Evolutionary conservation across 306 rosid species (phyloP).

Genomic region (Ochetophila trinervis): DNA sequence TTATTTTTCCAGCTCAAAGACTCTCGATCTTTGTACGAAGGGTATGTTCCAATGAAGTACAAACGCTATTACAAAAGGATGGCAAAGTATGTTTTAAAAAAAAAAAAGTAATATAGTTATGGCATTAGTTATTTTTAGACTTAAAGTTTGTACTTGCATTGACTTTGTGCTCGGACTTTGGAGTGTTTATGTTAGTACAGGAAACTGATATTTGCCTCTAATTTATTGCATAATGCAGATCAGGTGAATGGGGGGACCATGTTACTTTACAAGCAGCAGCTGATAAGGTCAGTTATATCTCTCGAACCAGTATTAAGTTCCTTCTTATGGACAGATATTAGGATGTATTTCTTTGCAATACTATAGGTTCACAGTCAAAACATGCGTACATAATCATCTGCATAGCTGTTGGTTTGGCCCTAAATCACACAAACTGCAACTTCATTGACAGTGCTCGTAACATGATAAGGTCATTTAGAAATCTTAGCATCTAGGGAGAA

Average conservation of each 20-base stretch:
- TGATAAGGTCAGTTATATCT: constrained; percentile 53
- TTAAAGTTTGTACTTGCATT: constrained; percentile 11
- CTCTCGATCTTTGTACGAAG: constrained; percentile 62
- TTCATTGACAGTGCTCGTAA: too few relatives aligned
- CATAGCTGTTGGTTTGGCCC: too few relatives aligned
- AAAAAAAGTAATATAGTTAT: constrained; percentile 3
- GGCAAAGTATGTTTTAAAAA: constrained; percentile 53
- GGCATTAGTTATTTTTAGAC: constrained; percentile 18
- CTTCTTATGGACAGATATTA: not conserved
- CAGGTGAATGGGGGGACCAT: constrained; percentile 99
- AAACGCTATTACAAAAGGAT: constrained; percentile 78
- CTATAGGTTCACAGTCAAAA: too few relatives aligned
- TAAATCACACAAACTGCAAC: too few relatives aligned
- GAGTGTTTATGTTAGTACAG: not conserved
- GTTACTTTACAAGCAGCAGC: constrained; percentile 95
- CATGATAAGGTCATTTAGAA: too few relatives aligned
- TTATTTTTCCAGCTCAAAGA: constrained; percentile 71
- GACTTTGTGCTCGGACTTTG: not conserved
- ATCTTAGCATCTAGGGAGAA: too few relatives aligned
- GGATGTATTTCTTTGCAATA: too few relatives aligned
- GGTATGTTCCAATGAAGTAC: constrained; percentile 95
- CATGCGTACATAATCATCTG: too few relatives aligned
- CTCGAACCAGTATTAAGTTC: not conserved
- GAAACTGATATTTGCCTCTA: constrained; percentile 23
- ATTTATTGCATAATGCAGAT: constrained; percentile 43